Evolutionary conservation across 202 grass and related monocot genomes (phyloP), one percentile per base, ranked within the genome.

Genomic region (Setaria italica): DNA sequence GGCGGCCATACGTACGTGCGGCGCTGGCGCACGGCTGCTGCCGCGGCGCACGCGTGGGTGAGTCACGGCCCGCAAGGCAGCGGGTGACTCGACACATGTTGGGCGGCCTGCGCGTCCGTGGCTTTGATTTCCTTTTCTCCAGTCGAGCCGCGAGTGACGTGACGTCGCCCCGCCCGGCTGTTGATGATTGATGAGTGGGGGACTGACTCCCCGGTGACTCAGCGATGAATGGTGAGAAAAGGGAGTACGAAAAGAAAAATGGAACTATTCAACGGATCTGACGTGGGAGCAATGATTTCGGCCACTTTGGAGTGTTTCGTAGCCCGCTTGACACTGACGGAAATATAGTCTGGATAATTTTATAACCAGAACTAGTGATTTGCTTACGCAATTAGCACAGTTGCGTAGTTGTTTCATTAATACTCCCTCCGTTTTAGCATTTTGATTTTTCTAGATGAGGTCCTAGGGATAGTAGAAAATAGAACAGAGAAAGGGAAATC

Each of bases 171-270:
- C 25, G 3, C 60, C 25, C 25, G 25, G 0, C 60, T 32, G 1
- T 63, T 9, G 58, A 11, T 62, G 21, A 64, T 48, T 64, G n/a
- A n/a, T n/a, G 39, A n/a, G 43, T 29, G 51, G 8, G n/a, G 32
- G n/a, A 10, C 15, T 17, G 63, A 65, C 34, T 25, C 68, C 1
- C 59, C 67, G 11, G 20, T 88, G 81, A 88, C 81, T 88, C 81
- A 55, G 81, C 12, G 74, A 34, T 84, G 81, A 80, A 74, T 60
- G 7, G 68, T 14, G 81, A 39, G 2, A 50, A 58, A 10, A 21
- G 19, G 17, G 2, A 41, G 39, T 41, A 41, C 39, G 17, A 21
- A 58, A 58, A 8, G 2, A 2, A n/a, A 58, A 9, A 58, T 58
- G 55, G 42, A 70, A 32, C 2, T 8, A 58, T 76, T 55, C 49